These are phyloP conservation scores for Marasmius tenuissimus DNA, from an alignment of 1,284 basidiomycete genomes.

Conservation along the genomic window DNA sequence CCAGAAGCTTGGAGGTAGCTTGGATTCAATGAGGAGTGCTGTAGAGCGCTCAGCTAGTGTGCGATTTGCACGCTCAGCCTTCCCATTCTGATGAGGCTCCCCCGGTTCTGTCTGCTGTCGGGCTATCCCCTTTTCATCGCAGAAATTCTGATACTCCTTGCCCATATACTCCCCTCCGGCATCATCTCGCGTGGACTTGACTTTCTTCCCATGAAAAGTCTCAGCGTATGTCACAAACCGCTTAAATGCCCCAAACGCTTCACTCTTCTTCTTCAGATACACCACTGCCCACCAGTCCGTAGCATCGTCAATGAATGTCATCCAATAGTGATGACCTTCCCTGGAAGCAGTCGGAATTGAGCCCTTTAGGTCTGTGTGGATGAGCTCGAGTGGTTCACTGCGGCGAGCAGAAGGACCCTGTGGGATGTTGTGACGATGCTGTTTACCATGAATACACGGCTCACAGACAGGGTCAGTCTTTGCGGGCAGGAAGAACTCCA, in stretches of 20 bases:
- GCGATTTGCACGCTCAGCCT: slow-evolving; percentile 16
- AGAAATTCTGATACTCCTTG: slow-evolving; percentile 22
- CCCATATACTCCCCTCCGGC: slow-evolving; percentile 29
- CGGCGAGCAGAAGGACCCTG: slow-evolving; percentile 10
- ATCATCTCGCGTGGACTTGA: slow-evolving; percentile 22
- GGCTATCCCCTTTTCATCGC: slow-evolving; percentile 17
- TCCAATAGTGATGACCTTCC: slow-evolving; percentile 31
- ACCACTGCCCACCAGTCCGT: slow-evolving; percentile 19
- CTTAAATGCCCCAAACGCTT: slow-evolving; percentile 28
- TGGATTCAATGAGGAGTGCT: slow-evolving; percentile 16
- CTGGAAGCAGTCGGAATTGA: slow-evolving; percentile 22
- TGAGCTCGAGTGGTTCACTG: slow-evolving; percentile 19
- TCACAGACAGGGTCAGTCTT: slow-evolving; percentile 25
- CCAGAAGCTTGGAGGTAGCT: slow-evolving; percentile 21
- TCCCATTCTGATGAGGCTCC: slow-evolving; percentile 22
- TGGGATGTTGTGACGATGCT: slow-evolving; percentile 21
- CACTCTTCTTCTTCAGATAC: slow-evolving; percentile 30
- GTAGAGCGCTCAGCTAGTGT: slow-evolving; percentile 17
- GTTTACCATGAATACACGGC: slow-evolving; percentile 28
- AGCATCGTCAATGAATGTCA: slow-evolving; percentile 34
- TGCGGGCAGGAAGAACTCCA: not conserved
- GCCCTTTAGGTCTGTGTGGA: slow-evolving; percentile 36
- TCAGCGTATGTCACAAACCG: slow-evolving; percentile 29
- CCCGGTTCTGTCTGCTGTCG: slow-evolving; percentile 17
- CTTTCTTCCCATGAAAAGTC: slow-evolving; percentile 23